Conservation (phyloP, 1,139 yeast species). For the Zygosaccharomyces pseudobailii region DNA sequence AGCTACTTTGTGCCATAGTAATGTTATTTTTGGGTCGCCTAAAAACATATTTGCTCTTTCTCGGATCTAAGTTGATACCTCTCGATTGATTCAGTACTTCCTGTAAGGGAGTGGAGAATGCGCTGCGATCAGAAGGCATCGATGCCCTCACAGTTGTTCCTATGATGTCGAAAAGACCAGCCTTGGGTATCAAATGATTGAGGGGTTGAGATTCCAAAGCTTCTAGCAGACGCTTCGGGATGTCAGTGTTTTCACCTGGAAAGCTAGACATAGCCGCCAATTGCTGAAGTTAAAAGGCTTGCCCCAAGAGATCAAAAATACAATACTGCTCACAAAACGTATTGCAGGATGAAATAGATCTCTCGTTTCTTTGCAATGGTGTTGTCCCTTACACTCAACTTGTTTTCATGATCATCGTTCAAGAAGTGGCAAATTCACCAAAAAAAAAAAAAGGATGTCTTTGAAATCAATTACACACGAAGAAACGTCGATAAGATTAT, state of each 20-base stretch:
- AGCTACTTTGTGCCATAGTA: background rate
- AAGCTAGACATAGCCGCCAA: conserved; percentile 31
- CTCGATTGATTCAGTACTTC: conserved; percentile 5
- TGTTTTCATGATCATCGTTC: background rate
- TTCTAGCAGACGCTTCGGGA: conserved; percentile 28
- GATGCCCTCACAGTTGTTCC: conserved; percentile 13
- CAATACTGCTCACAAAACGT: background rate
- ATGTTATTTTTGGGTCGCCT: conserved; percentile 18
- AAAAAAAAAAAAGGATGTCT: background rate
- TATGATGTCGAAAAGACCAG: conserved; percentile 19
- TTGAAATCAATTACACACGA: background rate
- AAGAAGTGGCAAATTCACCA: background rate
- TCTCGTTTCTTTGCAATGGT: background rate
- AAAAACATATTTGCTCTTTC: conserved; percentile 8
- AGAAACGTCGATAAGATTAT: background rate
- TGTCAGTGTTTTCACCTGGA: conserved; percentile 28
- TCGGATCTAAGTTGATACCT: conserved; percentile 10
- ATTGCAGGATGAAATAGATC: too few relatives aligned
- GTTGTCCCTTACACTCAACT: background rate
- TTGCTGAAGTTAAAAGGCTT: background rate
- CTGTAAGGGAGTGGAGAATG: conserved; percentile 7
- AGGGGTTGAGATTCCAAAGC: conserved; percentile 28
- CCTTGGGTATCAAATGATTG: conserved; percentile 30
- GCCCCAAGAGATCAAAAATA: background rate
- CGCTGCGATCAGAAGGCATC: conserved; percentile 9